Evolutionary conservation across 2,329 filamentous ascomycete genomes (phyloP).

Genomic region (Emmonsiellopsis sp.): DNA sequence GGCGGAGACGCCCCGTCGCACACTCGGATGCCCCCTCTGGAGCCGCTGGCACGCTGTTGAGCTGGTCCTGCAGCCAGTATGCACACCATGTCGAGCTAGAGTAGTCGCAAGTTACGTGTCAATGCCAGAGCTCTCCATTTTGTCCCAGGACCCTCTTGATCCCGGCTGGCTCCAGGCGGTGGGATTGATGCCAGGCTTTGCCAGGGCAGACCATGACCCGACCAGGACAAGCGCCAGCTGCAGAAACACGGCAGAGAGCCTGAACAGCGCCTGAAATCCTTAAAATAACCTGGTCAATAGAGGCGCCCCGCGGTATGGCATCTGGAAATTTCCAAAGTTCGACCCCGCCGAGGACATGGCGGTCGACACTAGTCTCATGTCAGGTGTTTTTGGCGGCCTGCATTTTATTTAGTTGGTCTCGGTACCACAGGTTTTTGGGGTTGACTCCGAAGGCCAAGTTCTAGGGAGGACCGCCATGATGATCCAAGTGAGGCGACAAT

Average conservation of each 20-base stretch:
- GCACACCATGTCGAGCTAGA: constrained; percentile 8
- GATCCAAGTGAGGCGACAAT: background rate
- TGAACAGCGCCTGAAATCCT: background rate
- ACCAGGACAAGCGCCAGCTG: background rate
- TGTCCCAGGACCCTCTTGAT: constrained; percentile 17
- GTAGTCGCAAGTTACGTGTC: constrained; percentile 16
- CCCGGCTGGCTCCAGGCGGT: constrained; percentile 14
- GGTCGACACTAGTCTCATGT: background rate
- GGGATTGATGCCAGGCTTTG: background rate
- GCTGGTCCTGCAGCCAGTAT: constrained; percentile 14
- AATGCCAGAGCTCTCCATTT: constrained; percentile 21
- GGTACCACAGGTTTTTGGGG: background rate
- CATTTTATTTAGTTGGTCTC: background rate
- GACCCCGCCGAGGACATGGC: background rate
- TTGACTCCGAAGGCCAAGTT: background rate
- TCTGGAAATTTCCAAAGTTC: background rate
- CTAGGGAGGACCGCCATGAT: background rate
- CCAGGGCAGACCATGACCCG: background rate
- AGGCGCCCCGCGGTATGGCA: background rate
- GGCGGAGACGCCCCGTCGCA: background rate
- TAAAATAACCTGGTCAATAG: background rate
- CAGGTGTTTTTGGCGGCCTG: background rate
- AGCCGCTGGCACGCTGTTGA: constrained; percentile 6
- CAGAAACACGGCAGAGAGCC: background rate
- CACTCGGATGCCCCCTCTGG: background rate